A percentile compares a stretch with the other conserved stretches of the same genome.
These are phyloP conservation scores for Exophiala xenobiotica DNA, from an alignment of 2,329 filamentous ascomycete genomes.

Conservation along the genomic window DNA sequence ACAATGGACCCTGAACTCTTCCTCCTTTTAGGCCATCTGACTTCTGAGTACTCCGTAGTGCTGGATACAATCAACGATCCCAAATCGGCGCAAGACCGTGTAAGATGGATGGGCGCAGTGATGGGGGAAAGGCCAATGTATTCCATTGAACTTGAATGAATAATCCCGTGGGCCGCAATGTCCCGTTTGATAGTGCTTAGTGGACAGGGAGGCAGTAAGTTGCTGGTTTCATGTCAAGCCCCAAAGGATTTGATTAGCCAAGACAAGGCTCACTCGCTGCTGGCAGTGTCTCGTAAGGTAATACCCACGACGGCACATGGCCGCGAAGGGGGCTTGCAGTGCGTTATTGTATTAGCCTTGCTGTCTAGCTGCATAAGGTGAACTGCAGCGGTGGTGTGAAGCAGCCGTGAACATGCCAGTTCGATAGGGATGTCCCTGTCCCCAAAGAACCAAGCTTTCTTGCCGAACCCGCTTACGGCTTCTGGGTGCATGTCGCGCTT, in stretches of 20 bases:
- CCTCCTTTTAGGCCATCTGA: neutral
- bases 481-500: neutral
- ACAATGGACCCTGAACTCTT: too few species aligned
- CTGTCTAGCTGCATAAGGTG: neutral
- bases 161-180: neutral
- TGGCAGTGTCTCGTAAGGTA: slow-evolving; percentile 4
- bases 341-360: too few species aligned
- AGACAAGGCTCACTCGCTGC: slow-evolving; percentile 12
- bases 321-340: too few species aligned
- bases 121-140: neutral
- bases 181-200: neutral
- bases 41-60: neutral
- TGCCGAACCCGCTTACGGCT: neutral
- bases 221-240: neutral
- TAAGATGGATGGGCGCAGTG: neutral
- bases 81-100: too few species aligned
- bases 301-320: neutral
- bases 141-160: neutral
- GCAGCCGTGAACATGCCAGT: too few species aligned
- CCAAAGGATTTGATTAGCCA: slow-evolving; percentile 7
- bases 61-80: neutral
- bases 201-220: neutral
- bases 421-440: neutral
- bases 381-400: neutral
- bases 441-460: slow-evolving; percentile 8